phyloP scores from a whole-genome alignment of 305 asterid genomes.

The Fraxinus velutina region DNA sequence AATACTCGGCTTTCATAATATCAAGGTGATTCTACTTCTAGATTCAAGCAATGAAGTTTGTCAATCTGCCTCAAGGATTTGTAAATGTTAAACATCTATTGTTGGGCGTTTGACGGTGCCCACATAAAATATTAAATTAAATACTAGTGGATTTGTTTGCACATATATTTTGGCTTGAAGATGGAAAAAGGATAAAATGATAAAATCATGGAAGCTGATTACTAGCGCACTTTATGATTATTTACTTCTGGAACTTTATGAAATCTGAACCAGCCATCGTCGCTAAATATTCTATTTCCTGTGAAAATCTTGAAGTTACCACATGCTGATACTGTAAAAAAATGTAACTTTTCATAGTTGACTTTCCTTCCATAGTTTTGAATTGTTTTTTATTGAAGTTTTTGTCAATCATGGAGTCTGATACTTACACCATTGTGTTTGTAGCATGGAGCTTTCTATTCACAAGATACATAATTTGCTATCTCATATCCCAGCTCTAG shows the following conservation, averaged over 20 bases:
- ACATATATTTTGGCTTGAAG: not conserved
- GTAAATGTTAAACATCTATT: not conserved
- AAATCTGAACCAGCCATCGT: not conserved
- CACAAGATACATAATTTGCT: conserved; percentile 60
- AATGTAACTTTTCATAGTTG: not conserved
- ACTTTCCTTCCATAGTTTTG: not conserved
- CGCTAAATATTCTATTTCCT: not conserved
- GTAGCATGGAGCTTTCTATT: conserved; percentile 63
- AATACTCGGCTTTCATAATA: not conserved
- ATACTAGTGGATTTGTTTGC: not conserved
- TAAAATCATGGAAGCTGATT: not conserved
- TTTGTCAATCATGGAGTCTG: not conserved
- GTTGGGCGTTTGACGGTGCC: not conserved
- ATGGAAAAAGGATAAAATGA: not conserved
- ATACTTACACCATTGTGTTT: conserved; percentile 24
- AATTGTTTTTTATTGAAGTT: not conserved
- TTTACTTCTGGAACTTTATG: not conserved
- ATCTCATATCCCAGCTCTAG: conserved; percentile 51
- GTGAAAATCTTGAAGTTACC: not conserved
- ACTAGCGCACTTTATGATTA: not conserved
- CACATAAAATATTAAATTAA: not conserved
- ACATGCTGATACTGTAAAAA: not conserved
- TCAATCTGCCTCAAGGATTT: not conserved
- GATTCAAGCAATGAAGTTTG: conserved; percentile 1
- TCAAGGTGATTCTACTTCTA: not conserved